phyloP scores from a whole-genome alignment of 257 asterid genomes.

The Sherardia arvensis region DNA sequence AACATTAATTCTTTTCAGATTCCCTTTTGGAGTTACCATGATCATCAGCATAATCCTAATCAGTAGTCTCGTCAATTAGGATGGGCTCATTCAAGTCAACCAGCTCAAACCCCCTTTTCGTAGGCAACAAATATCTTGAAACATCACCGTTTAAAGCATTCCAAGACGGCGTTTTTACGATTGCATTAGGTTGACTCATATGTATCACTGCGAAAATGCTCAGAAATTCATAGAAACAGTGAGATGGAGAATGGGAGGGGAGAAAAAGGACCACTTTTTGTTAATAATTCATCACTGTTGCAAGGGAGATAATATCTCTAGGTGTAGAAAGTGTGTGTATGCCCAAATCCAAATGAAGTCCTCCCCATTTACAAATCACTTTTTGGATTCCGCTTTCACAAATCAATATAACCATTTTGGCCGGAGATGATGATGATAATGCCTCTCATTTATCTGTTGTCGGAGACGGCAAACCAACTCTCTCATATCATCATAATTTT shows the following conservation, averaged over 20 bases:
- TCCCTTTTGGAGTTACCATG: slow-evolving; percentile 4
- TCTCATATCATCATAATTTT: no score
- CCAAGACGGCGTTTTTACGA: not conserved
- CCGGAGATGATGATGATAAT: no score
- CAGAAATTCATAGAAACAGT: slow-evolving; percentile 2
- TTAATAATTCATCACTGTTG: slow-evolving; percentile 13
- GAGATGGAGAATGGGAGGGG: not conserved
- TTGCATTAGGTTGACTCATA: slow-evolving; percentile 18
- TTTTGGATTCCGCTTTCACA: no score
- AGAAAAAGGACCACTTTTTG: slow-evolving; percentile 4
- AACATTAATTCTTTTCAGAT: no score
- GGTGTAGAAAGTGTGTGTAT: slow-evolving; percentile 12
- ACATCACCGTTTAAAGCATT: slow-evolving; percentile 14
- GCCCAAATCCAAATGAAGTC: slow-evolving; percentile 30
- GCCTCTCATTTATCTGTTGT: no score
- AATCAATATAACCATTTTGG: no score
- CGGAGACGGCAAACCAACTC: no score
- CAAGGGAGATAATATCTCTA: slow-evolving; percentile 27
- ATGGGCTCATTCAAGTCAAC: slow-evolving; percentile 27
- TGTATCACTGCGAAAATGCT: not conserved
- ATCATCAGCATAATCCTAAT: slow-evolving; percentile 10
- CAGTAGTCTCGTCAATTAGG: slow-evolving; percentile 12
- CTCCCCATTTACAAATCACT: no score
- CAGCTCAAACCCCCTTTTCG: slow-evolving; percentile 16
- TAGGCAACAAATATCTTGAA: slow-evolving; percentile 9